Evolutionary conservation across 129 eudicot genomes (phyloP).

Genomic region (Heracleum sosnowskyi): DNA sequence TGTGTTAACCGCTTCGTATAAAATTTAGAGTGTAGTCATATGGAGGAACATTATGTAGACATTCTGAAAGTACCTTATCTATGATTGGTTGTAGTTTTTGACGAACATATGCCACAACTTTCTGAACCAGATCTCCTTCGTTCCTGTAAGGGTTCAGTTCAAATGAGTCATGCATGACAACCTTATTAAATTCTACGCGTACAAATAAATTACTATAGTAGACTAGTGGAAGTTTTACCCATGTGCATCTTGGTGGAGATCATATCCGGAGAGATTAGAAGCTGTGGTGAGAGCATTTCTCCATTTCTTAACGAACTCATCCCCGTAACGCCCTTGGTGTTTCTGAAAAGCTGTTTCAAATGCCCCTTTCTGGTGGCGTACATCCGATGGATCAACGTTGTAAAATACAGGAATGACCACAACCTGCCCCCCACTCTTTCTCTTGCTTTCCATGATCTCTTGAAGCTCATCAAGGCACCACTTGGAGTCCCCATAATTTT

Average conservation of each 20-base stretch:
- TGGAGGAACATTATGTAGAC: neutral
- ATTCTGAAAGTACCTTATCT: neutral
- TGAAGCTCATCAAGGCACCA: neutral
- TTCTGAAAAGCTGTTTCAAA: neutral
- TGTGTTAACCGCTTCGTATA: neutral
- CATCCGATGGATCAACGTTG: neutral
- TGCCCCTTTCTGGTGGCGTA: neutral
- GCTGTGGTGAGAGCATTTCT: neutral
- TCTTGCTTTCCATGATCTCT: neutral
- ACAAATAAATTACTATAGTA: neutral
- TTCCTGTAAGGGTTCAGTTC: neutral
- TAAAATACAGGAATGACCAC: neutral
- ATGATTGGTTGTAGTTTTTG: constrained; percentile 3
- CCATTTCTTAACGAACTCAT: neutral
- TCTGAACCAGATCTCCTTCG: constrained; percentile 1
- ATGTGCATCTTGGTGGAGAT: neutral
- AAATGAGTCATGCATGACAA: neutral
- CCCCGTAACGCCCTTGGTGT: neutral
- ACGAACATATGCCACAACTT: constrained; percentile 4
- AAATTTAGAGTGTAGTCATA: neutral
- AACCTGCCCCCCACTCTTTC: neutral
- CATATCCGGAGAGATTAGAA: neutral
- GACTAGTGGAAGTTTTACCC: neutral
- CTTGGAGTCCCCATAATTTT: neutral
- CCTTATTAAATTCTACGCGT: neutral